Percentiles rank a stretch among this genome's conserved stretches.
phyloP scores from a whole-genome alignment of 2,329 filamentous ascomycete species.

The Stagonosporopsis vannaccii region DNA sequence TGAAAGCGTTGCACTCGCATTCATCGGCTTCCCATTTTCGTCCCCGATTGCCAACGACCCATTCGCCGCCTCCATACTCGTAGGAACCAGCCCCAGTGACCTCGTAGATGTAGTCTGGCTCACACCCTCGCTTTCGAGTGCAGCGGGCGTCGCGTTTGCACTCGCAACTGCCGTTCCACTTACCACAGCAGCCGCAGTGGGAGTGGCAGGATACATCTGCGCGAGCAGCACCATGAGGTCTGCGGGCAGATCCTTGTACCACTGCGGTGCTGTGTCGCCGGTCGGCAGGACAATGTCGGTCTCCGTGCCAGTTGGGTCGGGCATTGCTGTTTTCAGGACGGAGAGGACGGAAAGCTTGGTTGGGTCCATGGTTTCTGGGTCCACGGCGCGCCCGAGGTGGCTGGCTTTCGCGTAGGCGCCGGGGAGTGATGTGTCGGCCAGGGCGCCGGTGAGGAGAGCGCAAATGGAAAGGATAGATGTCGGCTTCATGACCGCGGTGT shows the following conservation, averaged over 20 bases:
- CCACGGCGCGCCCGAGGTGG: conserved; percentile 9
- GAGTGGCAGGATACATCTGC: conserved; percentile 16
- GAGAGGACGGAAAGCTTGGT: conserved; percentile 18
- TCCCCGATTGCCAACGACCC: neutral
- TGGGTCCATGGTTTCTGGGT: conserved; percentile 17
- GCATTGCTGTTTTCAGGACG: conserved; percentile 16
- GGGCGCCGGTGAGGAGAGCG: neutral
- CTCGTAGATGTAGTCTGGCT: conserved; percentile 2
- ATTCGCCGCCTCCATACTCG: neutral
- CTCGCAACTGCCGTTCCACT: neutral
- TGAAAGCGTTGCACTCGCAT: neutral
- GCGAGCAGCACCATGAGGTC: conserved; percentile 17
- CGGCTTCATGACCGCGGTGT: conserved; percentile 8
- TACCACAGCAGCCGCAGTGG: neutral
- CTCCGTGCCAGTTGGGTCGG: conserved; percentile 5
- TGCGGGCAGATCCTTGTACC: conserved; percentile 16
- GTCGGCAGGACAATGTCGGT: conserved; percentile 6
- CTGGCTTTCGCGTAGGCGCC: conserved; percentile 2
- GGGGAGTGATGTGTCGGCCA: neutral
- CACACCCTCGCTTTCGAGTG: neutral
- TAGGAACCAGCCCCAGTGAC: conserved; percentile 1
- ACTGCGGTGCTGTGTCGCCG: conserved; percentile 10
- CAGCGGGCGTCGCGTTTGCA: neutral
- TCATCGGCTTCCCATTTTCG: neutral
- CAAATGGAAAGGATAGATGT: neutral